A percentile compares a stretch with the other conserved stretches of the same genome.
Evolutionary conservation across 2,329 filamentous ascomycete species (phyloP).

Genomic region (Ceratocystis cubensis): DNA sequence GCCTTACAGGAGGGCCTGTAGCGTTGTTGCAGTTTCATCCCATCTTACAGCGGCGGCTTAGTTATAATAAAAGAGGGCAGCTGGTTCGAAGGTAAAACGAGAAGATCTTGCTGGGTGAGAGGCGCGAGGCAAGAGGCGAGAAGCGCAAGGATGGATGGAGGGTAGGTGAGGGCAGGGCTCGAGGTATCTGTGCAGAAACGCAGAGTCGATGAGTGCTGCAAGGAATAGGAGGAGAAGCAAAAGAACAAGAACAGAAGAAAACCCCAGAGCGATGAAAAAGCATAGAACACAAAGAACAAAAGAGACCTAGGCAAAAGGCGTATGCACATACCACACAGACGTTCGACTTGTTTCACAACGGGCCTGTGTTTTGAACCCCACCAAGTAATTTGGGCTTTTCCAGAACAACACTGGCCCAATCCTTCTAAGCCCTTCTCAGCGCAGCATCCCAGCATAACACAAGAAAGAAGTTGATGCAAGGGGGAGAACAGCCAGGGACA

Average conservation of each 20-base stretch:
- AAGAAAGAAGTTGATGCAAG: not conserved
- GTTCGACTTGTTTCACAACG: constrained; percentile 2
- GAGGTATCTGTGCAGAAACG: not conserved
- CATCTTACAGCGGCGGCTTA: not conserved
- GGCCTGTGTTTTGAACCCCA: not conserved
- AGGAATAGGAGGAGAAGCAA: not conserved
- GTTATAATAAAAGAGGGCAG: not conserved
- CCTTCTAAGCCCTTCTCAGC: not conserved
- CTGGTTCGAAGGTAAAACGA: no score
- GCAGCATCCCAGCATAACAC: not conserved
- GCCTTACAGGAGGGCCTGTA: not conserved
- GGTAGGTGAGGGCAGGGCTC: not conserved
- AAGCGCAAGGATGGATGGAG: not conserved
- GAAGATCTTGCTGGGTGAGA: not conserved
- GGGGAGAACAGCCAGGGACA: not conserved
- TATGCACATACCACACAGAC: not conserved
- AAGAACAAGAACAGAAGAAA: not conserved
- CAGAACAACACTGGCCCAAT: not conserved
- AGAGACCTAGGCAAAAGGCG: no score
- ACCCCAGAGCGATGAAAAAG: not conserved
- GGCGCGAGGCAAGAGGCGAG: not conserved
- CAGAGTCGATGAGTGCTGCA: not conserved
- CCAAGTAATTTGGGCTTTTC: not conserved
- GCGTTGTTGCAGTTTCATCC: not conserved
- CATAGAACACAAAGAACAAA: not conserved